These are phyloP conservation scores for Lipomyces spencermartinsiae DNA, from an alignment of 805 yeast genomes.

Conservation along the genomic window DNA sequence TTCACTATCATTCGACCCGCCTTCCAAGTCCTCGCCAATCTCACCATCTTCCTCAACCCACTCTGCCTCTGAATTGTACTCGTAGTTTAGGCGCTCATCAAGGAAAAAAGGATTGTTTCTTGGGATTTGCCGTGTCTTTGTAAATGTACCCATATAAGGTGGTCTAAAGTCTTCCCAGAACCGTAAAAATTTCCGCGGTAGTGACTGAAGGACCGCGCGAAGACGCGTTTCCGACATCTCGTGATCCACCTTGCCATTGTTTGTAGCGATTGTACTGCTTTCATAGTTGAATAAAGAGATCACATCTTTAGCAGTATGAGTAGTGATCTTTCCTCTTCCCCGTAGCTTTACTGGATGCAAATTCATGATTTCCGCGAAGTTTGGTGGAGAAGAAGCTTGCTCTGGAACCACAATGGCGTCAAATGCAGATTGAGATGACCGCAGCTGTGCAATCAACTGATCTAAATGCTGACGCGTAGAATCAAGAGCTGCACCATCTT, in stretches of 20 bases:
- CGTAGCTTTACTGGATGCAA: slow-evolving; percentile 4
- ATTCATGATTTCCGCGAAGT: slow-evolving; percentile 15
- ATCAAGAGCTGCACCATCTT: slow-evolving; percentile 6
- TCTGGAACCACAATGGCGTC: slow-evolving; percentile 10
- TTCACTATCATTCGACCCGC: slow-evolving; percentile 57
- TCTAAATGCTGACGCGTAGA: slow-evolving; percentile 15
- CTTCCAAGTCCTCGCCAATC: slow-evolving; percentile 47
- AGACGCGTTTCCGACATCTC: slow-evolving; percentile 36
- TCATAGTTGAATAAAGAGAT: slow-evolving; percentile 33
- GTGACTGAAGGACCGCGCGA: slow-evolving; percentile 28
- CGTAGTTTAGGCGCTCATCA: slow-evolving; percentile 51
- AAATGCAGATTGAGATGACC: neutral
- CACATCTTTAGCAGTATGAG: slow-evolving; percentile 38
- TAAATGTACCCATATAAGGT: slow-evolving; percentile 62
- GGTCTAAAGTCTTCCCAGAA: slow-evolving; percentile 60
- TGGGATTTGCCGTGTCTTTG: slow-evolving; percentile 42
- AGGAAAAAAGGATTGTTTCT: slow-evolving; percentile 41
- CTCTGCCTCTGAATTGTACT: slow-evolving; percentile 60
- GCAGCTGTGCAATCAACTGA: slow-evolving; percentile 1
- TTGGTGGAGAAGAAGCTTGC: neutral
- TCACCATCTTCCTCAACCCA: slow-evolving; percentile 62
- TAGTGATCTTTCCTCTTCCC: slow-evolving; percentile 39
- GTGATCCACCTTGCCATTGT: slow-evolving; percentile 22
- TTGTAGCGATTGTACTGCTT: slow-evolving; percentile 7
- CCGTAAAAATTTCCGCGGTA: slow-evolving; percentile 46